Evolutionary conservation across 257 asterid species (phyloP), one percentile per base, ranked within the genome.

Genomic region (Solanum pinnatisectum): DNA sequence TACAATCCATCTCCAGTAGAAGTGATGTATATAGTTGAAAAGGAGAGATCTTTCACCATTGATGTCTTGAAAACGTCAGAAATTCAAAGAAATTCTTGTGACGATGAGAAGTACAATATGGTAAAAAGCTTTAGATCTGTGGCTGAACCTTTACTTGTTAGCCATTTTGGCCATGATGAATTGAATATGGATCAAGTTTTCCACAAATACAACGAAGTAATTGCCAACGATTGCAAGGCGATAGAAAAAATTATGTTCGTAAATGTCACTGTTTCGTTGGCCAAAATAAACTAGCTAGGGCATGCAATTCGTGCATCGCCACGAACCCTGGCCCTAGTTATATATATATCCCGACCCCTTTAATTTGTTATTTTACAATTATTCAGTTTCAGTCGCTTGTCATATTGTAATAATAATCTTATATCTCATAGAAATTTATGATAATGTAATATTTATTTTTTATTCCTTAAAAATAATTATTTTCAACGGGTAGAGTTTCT

Each of bases 111-210:
- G 18, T 59, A 59, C 67, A 8, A 22, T 20, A 20, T 20, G 67
- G 67, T 2, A 22, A 20, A 59, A 13, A 92, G 95, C 91, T 88
- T 95, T 89, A 91, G 98, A 87, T 91, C 96, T 3, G 93, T 94
- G 78, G 91, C 90, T 4, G 98, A 95, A 82, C 93, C 98, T 4
- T 67, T 95, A 87, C 68, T 94, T 63, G 88, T 90, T 30, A 88
- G 77, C 27, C 98, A 95, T 87, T 94, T 94, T 59, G 95, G 96
- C 3, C 88, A 86, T 20, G 42, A 22, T 76, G 23, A 52, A 4
- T 42, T 92, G 59, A 44, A 14, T 49, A 90, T 95, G 1, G 96
- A 93, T 36, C 49, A 52, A 3, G n/a, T 94, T 23, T 94, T 95
- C 42, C 11, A 37, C 0, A 94, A 73, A 42, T 49, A 49, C 18